A percentile compares a stretch with the other conserved stretches of the same genome.
Conservation (phyloP, 495 filamentous ascomycete genomes). For the Geoglossum glabrum region DNA sequence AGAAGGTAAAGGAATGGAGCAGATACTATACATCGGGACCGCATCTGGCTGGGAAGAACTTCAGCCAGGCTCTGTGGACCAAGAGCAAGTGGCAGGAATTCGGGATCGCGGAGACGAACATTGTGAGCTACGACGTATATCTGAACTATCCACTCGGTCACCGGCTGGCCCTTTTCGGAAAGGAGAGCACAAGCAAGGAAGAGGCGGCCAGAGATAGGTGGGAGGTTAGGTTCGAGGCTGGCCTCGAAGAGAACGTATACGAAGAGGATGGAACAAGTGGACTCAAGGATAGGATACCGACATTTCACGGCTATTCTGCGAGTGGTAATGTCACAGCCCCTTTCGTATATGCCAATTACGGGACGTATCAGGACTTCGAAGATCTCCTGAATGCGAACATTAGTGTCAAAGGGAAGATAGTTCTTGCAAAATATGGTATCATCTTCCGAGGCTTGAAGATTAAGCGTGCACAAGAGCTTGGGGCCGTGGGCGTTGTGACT, state of each 20-base stretch:
- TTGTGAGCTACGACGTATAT: conserved; percentile 75
- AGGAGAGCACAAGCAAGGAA: conserved; percentile 13
- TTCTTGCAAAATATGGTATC: conserved; percentile 65
- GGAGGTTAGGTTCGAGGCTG: conserved; percentile 58
- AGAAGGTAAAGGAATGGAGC: conserved; percentile 62
- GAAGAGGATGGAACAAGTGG: conserved; percentile 62
- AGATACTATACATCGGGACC: conserved; percentile 76
- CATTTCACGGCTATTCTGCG: conserved; percentile 90
- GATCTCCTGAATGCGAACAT: conserved; percentile 61
- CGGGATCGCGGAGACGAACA: conserved; percentile 47
- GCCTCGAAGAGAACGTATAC: conserved; percentile 68
- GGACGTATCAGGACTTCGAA: conserved; percentile 66
- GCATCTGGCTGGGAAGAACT: conserved; percentile 78
- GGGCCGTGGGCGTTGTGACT: conserved; percentile 70
- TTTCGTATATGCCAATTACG: conserved; percentile 78
- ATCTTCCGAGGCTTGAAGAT: conserved; percentile 86
- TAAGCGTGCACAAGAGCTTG: conserved; percentile 78
- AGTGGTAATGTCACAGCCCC: conserved; percentile 73
- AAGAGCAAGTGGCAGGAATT: conserved; percentile 66
- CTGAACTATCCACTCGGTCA: conserved; percentile 76
- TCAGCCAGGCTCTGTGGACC: conserved; percentile 75
- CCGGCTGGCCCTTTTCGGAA: conserved; percentile 55
- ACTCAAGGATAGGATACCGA: conserved; percentile 57
- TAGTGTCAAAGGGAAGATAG: conserved; percentile 64
- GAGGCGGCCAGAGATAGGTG: conserved; percentile 19